Evolutionary conservation across 2,329 filamentous ascomycete genomes (phyloP), one percentile per base, ranked within the genome.

Genomic region (Cladosporium halotolerans): DNA sequence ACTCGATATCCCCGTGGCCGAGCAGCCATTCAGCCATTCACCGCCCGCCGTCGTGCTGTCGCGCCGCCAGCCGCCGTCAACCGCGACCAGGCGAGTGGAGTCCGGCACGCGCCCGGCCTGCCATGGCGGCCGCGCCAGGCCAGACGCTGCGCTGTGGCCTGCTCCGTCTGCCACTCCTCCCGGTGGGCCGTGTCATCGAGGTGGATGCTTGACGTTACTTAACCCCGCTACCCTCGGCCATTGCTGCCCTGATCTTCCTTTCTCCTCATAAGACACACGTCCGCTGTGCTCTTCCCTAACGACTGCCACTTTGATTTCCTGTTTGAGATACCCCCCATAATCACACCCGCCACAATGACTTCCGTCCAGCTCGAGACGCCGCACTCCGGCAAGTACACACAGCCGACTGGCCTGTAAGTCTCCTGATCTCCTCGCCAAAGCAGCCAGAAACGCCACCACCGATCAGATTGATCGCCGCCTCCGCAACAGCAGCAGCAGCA

Each of bases 331-430:
- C 16, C 18, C 34, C 34, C 36, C 53, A 55, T 28, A 42, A 53
- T 38, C 40, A 42, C 31, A 50, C 31, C 47, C 48, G 43, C 43
- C 52, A 64, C 57, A 58, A 64, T 63, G 62, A 72, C 61, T 64
- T 77, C 77, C 53, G 72, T 78, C 59, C 78, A 84, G 69, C 78
- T 89, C 65, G 81, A 83, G 74, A 88, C 85, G 63, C 85, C 86
- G 55, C 58, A 80, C 61, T 81, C 82, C 62, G 85, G 76, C 69
- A 76, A 79, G 67, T 78, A 77, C 62, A 71, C 74, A 50, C 76
- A 79, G 72, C 76, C 76, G 55, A 78, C 73, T 51, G 76, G 76
- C 63, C 72, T 79, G 75, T 78, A 71, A 72, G 75, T 76, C 38
- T 84, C 36, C 13, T 14, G 11, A 3, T 11, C n/a, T 14, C 36